A percentile compares a stretch with the other conserved stretches of the same genome.
phyloP scores from a whole-genome alignment of 257 asterid genomes.

The Solanum peruvianum region DNA sequence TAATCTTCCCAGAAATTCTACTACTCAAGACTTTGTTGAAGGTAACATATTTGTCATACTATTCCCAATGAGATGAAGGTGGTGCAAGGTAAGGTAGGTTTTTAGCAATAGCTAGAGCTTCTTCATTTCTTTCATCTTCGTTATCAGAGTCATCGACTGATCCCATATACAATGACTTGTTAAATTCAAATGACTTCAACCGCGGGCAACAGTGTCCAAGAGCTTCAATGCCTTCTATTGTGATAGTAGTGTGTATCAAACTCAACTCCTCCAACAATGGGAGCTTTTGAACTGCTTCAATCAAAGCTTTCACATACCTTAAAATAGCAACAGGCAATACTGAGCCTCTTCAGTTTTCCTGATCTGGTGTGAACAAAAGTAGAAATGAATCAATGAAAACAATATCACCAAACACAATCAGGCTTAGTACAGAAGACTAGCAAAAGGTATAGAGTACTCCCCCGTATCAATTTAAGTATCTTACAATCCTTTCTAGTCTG shows the following conservation, averaged over 20 bases:
- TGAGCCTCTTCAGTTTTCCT: neutral
- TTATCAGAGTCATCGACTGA: neutral
- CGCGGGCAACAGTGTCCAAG: slow-evolving; percentile 27
- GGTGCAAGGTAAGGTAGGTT: neutral
- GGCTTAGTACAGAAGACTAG: neutral
- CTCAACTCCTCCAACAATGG: slow-evolving; percentile 19
- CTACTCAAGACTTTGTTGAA: neutral
- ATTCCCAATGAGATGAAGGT: neutral
- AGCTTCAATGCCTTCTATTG: slow-evolving; percentile 11
- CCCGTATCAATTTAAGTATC: neutral
- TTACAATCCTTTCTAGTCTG: neutral
- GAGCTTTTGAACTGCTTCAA: neutral
- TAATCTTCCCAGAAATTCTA: neutral
- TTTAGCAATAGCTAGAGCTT: neutral
- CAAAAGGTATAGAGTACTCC: neutral
- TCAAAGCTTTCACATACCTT: neutral
- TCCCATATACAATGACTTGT: neutral
- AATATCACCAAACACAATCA: neutral
- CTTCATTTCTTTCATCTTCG: neutral
- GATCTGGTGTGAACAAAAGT: neutral
- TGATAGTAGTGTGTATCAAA: slow-evolving; percentile 4
- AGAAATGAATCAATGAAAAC: neutral
- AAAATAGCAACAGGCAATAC: neutral
- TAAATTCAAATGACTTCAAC: slow-evolving; percentile 14
- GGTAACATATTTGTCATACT: neutral